Evolutionary conservation across 1,284 basidiomycete genomes (phyloP).

Genomic region (Neonothopanus nambi): DNA sequence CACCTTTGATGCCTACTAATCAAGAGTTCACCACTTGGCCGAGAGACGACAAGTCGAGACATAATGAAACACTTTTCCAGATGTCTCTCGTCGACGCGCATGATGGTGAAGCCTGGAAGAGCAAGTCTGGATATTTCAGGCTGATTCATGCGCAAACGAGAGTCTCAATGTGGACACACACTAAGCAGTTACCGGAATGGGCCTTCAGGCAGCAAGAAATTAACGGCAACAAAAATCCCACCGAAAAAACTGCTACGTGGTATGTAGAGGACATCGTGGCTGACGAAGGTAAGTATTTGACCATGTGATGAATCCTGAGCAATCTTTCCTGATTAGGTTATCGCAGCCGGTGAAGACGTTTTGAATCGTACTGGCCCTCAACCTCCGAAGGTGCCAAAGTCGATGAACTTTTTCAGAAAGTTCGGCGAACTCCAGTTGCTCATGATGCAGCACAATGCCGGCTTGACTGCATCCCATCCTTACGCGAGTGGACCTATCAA

Average conservation of each 20-base stretch:
- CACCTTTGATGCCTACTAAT: constrained; percentile 95
- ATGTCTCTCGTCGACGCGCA: constrained; percentile 71
- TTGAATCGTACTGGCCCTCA: constrained; percentile 49
- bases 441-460: constrained; percentile 98
- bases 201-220: constrained; percentile 96
- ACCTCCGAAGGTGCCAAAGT: constrained; percentile 68
- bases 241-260: constrained; percentile 87
- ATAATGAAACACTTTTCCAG: constrained; percentile 89
- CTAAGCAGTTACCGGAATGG: constrained; percentile 89
- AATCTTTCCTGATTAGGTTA: not conserved
- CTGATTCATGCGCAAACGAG: constrained; percentile 88
- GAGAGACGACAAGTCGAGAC: constrained; percentile 67
- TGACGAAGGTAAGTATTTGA: constrained; percentile 59
- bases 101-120: constrained; percentile 84
- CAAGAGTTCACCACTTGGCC: constrained; percentile 96
- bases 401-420: constrained; percentile 92
- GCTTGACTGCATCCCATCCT: constrained; percentile 91
- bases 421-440: constrained; percentile 91
- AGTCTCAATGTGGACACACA: constrained; percentile 93
- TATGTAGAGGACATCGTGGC: constrained; percentile 82
- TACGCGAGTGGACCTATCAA: constrained; percentile 94
- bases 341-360: constrained; percentile 56
- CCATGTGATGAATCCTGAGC: not conserved
- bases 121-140: constrained; percentile 89
- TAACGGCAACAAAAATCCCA: constrained; percentile 94